Base-by-base conservation (phyloP, 192 early-diverging fungal species). In the Kickxella alabastrina region DNA sequence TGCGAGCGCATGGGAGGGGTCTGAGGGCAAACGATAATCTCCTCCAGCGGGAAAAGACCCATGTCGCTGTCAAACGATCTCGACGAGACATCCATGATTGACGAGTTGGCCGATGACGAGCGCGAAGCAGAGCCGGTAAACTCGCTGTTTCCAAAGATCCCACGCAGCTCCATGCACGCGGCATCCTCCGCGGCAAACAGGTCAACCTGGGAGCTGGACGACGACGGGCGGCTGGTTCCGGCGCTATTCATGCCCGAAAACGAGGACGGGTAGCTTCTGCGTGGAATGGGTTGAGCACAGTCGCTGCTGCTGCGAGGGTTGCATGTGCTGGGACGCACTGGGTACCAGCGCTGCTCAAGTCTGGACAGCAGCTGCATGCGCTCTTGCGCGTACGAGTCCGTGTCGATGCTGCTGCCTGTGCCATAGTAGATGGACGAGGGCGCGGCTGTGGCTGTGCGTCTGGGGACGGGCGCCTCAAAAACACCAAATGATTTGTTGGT, bases 271-370 rank as follows among this genome's bases (percentile, higher is more conserved):
- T 42, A 62, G 22, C 32, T 28, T 28, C 53, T 39, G 32, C 60
- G 59, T n/a, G 71, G 65, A 43, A 68, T 65, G 4, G 71, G 71
- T 14, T 65, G 65, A 3, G 59, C 59, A 37, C 64, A 67, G 36
- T 49, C 43, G 59, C 52, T 57, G 36, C 43, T 40, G 59, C 52
- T 57, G 37, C 59, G 63, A 18, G 53, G 22, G 19, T 31, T 21
- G 15, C 49, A 44, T 17, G 43, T 47, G 6, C 36, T 47, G 27
- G 50, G 50, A 26, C 50, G 49, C 27, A 51, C 61, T 4, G 65
- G 51, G 32, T 59, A 68, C 71, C 71, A 75, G 43, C 65, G 59
- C 56, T 75, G 59, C 59, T 75, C 59, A 17, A 75, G 51, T 15
- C 64, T 54, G 17, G 65, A 68, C 36, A 75, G 42, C 25, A 62